Conservation (phyloP, 495 filamentous ascomycete genomes). For the Podospora pseudocomata region DNA sequence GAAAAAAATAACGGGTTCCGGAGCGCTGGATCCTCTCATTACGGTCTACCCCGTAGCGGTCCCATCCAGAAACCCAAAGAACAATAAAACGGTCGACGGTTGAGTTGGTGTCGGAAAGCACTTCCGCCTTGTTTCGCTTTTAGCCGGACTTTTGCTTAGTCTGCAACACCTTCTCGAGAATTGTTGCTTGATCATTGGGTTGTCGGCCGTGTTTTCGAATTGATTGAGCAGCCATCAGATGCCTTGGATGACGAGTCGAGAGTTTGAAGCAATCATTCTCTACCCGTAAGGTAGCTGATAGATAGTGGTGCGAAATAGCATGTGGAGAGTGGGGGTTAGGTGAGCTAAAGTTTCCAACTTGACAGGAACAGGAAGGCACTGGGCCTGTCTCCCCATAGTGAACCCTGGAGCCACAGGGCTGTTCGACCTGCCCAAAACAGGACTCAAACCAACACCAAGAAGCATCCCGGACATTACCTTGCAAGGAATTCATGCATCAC, state of each 20-base stretch:
- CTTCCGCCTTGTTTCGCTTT: neutral
- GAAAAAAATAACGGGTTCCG: neutral
- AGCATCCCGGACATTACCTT: neutral
- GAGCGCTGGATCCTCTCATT: neutral
- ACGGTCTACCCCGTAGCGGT: neutral
- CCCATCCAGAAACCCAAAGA: too few relatives aligned
- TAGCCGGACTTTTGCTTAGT: neutral
- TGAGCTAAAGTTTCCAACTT: neutral
- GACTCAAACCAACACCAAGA: neutral
- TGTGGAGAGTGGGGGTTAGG: neutral
- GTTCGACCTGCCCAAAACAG: slow-evolving; percentile 1
- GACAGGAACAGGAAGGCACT: neutral
- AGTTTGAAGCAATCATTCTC: neutral
- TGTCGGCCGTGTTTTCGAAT: neutral
- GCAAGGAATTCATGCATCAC: slow-evolving; percentile 6
- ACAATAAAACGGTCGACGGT: neutral
- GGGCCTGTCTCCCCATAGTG: neutral
- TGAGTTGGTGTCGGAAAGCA: neutral
- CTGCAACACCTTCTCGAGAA: neutral
- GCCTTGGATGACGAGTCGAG: too few relatives aligned
- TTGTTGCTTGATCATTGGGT: neutral
- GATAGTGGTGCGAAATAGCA: neutral
- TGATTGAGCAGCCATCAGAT: neutral
- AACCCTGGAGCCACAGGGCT: neutral
- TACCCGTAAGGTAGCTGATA: too few relatives aligned